Evolutionary conservation across 140 eudicot genomes (phyloP).

Genomic region (Bidens hawaiensis): DNA sequence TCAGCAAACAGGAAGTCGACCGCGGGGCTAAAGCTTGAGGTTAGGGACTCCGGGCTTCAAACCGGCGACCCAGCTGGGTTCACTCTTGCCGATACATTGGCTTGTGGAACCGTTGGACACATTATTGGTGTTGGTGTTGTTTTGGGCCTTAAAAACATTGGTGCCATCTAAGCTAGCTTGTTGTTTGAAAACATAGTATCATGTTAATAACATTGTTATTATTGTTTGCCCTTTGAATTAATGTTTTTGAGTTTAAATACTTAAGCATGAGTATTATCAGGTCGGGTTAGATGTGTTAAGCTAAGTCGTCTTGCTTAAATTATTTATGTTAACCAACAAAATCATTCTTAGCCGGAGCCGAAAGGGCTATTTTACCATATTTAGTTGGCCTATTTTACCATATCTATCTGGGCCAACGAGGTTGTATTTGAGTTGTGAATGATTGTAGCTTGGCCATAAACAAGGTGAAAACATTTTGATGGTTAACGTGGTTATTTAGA

Average conservation of each 20-base stretch:
- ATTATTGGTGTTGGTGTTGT: slow-evolving; percentile 98
- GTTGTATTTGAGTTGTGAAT: too few species aligned
- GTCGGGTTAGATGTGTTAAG: neutral
- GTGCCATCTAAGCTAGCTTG: slow-evolving; percentile 49
- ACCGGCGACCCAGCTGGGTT: slow-evolving; percentile 98
- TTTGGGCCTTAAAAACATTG: slow-evolving; percentile 92
- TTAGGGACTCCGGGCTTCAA: slow-evolving; percentile 86
- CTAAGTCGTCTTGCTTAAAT: neutral
- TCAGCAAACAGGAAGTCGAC: slow-evolving; percentile 96
- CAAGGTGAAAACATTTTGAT: too few species aligned
- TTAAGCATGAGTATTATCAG: neutral
- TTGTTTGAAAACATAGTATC: slow-evolving; percentile 6
- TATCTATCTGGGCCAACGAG: too few species aligned
- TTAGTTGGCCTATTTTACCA: too few species aligned
- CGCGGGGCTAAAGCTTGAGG: slow-evolving; percentile 86
- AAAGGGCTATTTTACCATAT: neutral
- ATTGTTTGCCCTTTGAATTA: neutral
- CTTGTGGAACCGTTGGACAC: slow-evolving; percentile 93
- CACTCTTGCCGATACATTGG: slow-evolving; percentile 91
- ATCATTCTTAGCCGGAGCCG: neutral
- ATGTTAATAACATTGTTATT: slow-evolving; percentile 31
- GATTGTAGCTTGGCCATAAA: too few species aligned
- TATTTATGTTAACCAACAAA: neutral
- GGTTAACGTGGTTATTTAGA: too few species aligned
- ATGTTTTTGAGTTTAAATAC: neutral